Conservation (phyloP, 192 early-diverging fungal genomes). For the Coemansia sp. region DNA sequence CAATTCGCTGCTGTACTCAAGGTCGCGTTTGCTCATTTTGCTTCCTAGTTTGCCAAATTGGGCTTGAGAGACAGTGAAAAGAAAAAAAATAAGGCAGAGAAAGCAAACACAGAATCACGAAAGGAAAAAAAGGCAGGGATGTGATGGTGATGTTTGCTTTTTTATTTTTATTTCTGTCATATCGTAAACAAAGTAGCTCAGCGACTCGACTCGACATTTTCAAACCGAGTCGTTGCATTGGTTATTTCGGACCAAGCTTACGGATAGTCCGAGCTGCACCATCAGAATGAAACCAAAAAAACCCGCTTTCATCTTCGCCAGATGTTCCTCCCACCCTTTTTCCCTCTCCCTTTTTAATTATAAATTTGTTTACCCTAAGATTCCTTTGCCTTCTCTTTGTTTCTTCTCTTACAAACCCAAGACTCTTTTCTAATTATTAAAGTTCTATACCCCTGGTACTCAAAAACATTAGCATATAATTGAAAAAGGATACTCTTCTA, state of each 20-base stretch:
- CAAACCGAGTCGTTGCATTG: too few relatives aligned
- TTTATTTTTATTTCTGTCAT: neutral
- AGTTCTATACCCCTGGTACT: neutral
- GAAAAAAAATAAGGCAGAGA: neutral
- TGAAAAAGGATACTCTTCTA: too few relatives aligned
- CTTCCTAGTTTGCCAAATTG: neutral
- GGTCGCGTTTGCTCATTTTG: constrained; percentile 34
- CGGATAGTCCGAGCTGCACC: too few relatives aligned
- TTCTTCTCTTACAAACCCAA: neutral
- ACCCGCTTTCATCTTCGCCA: too few relatives aligned
- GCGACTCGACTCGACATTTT: too few relatives aligned
- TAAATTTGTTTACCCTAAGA: neutral
- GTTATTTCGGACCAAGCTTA: too few relatives aligned
- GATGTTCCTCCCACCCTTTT: too few relatives aligned
- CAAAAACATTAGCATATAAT: neutral
- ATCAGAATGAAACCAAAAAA: too few relatives aligned
- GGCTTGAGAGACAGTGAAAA: neutral
- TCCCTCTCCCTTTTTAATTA: neutral
- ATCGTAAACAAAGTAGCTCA: constrained; percentile 15
- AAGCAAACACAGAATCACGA: neutral
- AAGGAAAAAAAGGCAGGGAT: neutral
- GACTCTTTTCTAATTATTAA: neutral
- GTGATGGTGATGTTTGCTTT: neutral
- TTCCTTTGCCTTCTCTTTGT: neutral
- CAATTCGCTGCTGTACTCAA: constrained; percentile 46